A percentile compares a stretch with the other conserved stretches of the same genome.
phyloP scores from a whole-genome alignment of 164 flowering plant genomes.

The Tinospora cordifolia region DNA sequence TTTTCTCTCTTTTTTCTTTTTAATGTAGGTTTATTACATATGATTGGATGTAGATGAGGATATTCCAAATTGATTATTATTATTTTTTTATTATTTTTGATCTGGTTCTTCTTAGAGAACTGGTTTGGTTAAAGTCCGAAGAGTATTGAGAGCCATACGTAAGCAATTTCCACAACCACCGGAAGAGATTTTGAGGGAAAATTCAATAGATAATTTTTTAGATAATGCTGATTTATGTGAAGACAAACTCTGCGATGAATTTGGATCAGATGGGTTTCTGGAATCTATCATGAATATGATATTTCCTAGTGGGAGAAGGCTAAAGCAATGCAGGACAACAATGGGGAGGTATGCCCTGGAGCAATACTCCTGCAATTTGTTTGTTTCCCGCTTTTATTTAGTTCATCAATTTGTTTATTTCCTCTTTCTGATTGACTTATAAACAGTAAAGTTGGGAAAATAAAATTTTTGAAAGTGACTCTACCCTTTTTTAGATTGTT shows the following conservation, averaged over 20 bases:
- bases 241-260: constrained; percentile 71
- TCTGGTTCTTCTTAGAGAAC: constrained; percentile 48
- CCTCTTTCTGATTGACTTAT: neutral
- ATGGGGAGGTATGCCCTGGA: constrained; percentile 38
- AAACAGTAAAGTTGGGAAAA: too few species aligned
- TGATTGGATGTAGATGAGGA: constrained; percentile 1
- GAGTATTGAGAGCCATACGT: constrained; percentile 83
- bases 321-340: constrained; percentile 31
- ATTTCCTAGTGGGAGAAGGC: constrained; percentile 41
- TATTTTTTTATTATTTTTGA: constrained; percentile 1
- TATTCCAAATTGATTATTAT: neutral
- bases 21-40: constrained; percentile 1
- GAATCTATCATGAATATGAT: constrained; percentile 47
- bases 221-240: constrained; percentile 72
- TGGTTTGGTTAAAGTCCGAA: constrained; percentile 83
- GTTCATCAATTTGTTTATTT: neutral
- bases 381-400: too few species aligned
- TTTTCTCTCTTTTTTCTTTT: neutral
- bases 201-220: constrained; percentile 70
- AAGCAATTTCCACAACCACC: constrained; percentile 94
- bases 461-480: too few species aligned
- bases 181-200: constrained; percentile 55
- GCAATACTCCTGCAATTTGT: neutral
- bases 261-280: constrained; percentile 60
- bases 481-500: neutral